Conservation (phyloP, 2,329 filamentous ascomycete genomes). For the Aspergillus carbonarius region DNA sequence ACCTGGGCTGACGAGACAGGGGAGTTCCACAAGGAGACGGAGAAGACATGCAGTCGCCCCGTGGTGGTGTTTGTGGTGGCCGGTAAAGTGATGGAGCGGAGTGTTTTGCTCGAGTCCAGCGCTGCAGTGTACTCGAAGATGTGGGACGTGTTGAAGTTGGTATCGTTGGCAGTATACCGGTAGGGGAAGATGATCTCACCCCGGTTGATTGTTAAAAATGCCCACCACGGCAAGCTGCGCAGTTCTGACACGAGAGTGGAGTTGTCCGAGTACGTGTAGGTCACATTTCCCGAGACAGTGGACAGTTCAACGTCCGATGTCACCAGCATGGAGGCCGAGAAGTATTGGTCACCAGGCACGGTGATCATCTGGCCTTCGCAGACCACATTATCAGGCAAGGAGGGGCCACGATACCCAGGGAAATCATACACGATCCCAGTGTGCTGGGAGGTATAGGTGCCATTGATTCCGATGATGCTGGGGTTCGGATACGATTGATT, state of each 20-base stretch:
- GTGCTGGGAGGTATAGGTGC: not conserved
- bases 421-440: not conserved
- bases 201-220: slow-evolving; percentile 1
- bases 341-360: not conserved
- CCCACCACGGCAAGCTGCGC: slow-evolving; percentile 1
- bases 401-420: not conserved
- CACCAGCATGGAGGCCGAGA: not conserved
- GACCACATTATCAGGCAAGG: not conserved
- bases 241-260: not conserved
- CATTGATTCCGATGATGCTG: not conserved
- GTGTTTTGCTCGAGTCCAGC: not conserved
- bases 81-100: not conserved
- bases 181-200: slow-evolving; percentile 5
- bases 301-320: not conserved
- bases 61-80: not conserved
- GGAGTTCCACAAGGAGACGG: not conserved
- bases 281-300: slow-evolving; percentile 1
- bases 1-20: not conserved
- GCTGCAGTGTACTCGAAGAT: slow-evolving; percentile 4
- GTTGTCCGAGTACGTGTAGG: not conserved
- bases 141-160: slow-evolving; percentile 5
- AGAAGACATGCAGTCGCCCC: not conserved
- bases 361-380: not conserved
- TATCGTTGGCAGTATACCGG: not conserved
- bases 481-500: slow-evolving; percentile 1